Evolutionary conservation across 768 basidiomycete species (phyloP), one percentile per base, ranked within the genome.

Genomic region (Lentinula raphanica): DNA sequence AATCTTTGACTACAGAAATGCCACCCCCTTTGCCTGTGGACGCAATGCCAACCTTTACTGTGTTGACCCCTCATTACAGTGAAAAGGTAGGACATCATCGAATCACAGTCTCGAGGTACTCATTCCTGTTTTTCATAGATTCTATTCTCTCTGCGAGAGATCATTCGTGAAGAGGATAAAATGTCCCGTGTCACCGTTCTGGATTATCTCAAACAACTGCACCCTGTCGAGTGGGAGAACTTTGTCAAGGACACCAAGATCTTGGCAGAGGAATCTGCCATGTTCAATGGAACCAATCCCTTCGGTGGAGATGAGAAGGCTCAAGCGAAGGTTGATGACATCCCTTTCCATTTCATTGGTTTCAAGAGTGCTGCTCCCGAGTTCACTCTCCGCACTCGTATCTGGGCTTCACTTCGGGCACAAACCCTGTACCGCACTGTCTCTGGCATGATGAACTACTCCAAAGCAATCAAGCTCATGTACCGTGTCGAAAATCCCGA

Each of bases 371-470:
- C 96, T 19, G 93, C 95, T 2, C 97, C 96, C 2, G 97, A 99
- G 71, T 99, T 95, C 71, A 99, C 97, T 2, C 82, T 99, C 13
- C 94, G 97, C 59, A 99, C 97, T 7, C 88, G 97, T 69, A 99
- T 99, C 67, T 99, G 97, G 97, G 95, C 97, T 8, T 98, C 96
- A 5, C 84, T 99, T 8, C 92, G 97, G 55, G 97, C 97, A 17
- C 97, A 99, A 77, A 99, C 97, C 1, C 84, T 99, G 19, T 98
- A 99, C 70, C 87, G 97, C 63, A 99, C 97, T 13, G 96, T 99
- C 17, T 98, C 97, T 35, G 97, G 97, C 53, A 98, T 99, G 92
- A 98, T 98, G 97, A 99, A 99, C 76, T 98, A 99, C 72, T 87
- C 92, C 63, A 99, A 99, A 77, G 97, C 97, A 12, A 98, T 99